Evolutionary conservation across 345 rosid genomes (phyloP).

Genomic region (Dipteronia dyeriana): DNA sequence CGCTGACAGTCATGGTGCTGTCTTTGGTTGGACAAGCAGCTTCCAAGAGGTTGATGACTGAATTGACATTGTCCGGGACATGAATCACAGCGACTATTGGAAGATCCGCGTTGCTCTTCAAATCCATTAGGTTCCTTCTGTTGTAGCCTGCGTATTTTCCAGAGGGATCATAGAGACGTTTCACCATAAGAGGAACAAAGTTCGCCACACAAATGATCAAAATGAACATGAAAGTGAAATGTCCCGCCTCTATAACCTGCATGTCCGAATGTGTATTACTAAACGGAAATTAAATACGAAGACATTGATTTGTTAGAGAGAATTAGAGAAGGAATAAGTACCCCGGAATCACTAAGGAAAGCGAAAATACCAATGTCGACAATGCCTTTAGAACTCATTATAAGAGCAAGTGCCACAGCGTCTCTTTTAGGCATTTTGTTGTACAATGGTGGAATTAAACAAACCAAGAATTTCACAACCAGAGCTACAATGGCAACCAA

Average conservation of each 20-base stretch:
- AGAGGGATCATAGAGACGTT: slow-evolving; percentile 49
- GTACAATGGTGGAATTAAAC: slow-evolving; percentile 39
- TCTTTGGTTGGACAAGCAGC: slow-evolving; percentile 34
- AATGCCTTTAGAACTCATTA: slow-evolving; percentile 52
- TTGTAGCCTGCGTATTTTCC: slow-evolving; percentile 56
- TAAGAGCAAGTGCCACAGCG: slow-evolving; percentile 43
- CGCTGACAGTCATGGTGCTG: slow-evolving; percentile 39
- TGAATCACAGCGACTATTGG: slow-evolving; percentile 60
- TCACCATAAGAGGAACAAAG: slow-evolving; percentile 45
- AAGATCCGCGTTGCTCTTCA: slow-evolving; percentile 36
- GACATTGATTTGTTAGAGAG: too few species aligned
- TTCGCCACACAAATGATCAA: slow-evolving; percentile 21
- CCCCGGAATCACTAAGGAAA: slow-evolving; percentile 15
- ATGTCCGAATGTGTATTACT: too few species aligned
- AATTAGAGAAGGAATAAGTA: too few species aligned
- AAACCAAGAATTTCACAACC: slow-evolving; percentile 32
- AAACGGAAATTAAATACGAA: too few species aligned
- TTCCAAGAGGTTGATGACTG: slow-evolving; percentile 40
- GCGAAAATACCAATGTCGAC: slow-evolving; percentile 37
- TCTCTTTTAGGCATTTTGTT: slow-evolving; percentile 49
- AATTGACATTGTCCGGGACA: slow-evolving; percentile 41
- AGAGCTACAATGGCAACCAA: slow-evolving; percentile 17
- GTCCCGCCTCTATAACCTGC: slow-evolving; percentile 1
- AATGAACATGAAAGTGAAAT: slow-evolving; percentile 3
- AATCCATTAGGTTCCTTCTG: slow-evolving; percentile 36